phyloP scores from a whole-genome alignment of 2,329 filamentous ascomycete species.

The Remersonia thermophila region DNA sequence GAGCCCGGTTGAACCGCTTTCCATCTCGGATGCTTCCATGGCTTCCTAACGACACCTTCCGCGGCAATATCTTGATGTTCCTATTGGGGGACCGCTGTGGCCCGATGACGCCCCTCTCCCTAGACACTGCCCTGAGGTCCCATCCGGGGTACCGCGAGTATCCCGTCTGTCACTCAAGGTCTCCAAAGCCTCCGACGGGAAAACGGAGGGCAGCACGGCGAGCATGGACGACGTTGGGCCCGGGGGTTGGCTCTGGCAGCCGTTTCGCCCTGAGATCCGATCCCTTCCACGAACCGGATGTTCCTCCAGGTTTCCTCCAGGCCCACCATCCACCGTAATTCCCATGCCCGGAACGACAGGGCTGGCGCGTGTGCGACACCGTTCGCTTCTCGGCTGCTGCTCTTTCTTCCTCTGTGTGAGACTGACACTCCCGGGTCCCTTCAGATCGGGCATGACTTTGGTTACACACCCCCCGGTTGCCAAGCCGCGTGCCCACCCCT shows the following conservation, averaged over 20 bases:
- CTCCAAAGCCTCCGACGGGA: not conserved
- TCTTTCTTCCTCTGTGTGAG: conserved; percentile 7
- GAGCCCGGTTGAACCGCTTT: conserved; percentile 17
- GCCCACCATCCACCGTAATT: no score
- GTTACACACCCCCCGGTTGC: conserved; percentile 14
- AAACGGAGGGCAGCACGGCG: conserved; percentile 8
- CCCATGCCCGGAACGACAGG: no score
- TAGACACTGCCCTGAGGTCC: conserved; percentile 3
- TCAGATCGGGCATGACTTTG: conserved; percentile 15
- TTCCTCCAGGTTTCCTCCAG: not conserved
- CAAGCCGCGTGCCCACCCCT: conserved; percentile 8
- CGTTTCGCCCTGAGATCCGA: conserved; percentile 4
- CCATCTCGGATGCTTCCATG: conserved; percentile 18
- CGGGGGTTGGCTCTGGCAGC: not conserved
- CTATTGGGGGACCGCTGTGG: conserved; percentile 8
- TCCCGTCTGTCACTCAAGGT: conserved; percentile 9
- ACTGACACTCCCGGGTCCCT: conserved; percentile 8
- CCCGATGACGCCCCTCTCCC: conserved; percentile 1
- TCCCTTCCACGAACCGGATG: conserved; percentile 5
- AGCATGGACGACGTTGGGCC: conserved; percentile 2
- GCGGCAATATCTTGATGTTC: conserved; percentile 4
- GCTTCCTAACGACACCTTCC: conserved; percentile 4
- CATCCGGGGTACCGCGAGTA: conserved; percentile 9
- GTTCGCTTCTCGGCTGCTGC: conserved; percentile 1
- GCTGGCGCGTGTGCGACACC: conserved; percentile 8